Conservation (phyloP, 768 basidiomycete species). For the Tulasnella sp. region DNA sequence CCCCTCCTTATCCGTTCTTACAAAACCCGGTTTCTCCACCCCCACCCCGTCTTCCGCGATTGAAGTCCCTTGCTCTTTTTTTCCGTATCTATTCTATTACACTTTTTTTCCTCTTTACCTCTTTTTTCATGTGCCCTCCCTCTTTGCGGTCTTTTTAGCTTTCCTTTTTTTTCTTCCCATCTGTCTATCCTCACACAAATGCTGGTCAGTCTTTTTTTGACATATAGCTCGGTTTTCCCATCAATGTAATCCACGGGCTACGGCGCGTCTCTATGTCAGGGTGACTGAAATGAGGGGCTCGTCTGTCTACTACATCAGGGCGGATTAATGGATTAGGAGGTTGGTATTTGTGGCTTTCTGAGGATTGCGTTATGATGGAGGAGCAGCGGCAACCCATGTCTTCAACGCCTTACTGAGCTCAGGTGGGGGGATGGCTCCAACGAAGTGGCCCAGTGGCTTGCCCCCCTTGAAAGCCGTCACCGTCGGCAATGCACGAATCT, state of each 20-base stretch:
- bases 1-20: neutral
- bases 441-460: slow-evolving; percentile 53
- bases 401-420: slow-evolving; percentile 48
- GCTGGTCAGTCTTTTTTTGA: slow-evolving; percentile 15
- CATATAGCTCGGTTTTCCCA: neutral
- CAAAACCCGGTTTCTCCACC: neutral
- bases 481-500: slow-evolving; percentile 76
- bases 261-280: neutral
- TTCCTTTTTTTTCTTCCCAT: neutral
- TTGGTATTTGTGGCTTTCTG: slow-evolving; percentile 24
- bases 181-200: neutral
- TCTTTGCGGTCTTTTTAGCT: neutral
- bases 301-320: neutral
- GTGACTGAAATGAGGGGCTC: no score
- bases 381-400: slow-evolving; percentile 35
- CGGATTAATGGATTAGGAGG: neutral
- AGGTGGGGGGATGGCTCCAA: slow-evolving; percentile 52
- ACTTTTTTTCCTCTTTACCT: slow-evolving; percentile 2
- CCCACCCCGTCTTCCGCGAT: neutral
- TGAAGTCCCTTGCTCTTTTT: neutral
- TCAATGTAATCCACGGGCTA: slow-evolving; percentile 7
- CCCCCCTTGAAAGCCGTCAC: slow-evolving; percentile 73
- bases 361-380: slow-evolving; percentile 19
- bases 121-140: neutral
- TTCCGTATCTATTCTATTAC: neutral